These are phyloP conservation scores for Ascomycota sp. DNA, from an alignment of 2,329 filamentous ascomycete genomes.

Conservation along the genomic window DNA sequence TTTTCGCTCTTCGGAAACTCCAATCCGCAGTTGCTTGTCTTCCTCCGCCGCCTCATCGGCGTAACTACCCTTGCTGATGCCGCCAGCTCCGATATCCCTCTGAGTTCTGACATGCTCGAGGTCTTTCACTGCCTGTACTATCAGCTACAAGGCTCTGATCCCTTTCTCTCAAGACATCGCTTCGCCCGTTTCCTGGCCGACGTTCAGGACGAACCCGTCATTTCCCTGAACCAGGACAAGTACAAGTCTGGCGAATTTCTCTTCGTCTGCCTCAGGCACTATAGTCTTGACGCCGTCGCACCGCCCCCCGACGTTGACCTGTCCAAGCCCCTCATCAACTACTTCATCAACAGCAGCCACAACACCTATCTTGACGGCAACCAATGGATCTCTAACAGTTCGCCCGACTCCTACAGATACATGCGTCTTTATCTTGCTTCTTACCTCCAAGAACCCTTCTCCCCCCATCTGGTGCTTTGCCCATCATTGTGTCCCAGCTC, in stretches of 20 bases:
- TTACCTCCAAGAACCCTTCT: no score
- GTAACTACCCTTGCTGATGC: constrained; percentile 9
- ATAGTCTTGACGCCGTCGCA: constrained; percentile 21
- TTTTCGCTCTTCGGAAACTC: constrained; percentile 19
- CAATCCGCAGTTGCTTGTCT: constrained; percentile 10
- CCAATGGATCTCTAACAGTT: constrained; percentile 60
- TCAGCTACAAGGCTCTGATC: constrained; percentile 15
- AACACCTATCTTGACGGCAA: constrained; percentile 85
- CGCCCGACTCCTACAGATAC: constrained; percentile 57
- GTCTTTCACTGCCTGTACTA: constrained; percentile 28
- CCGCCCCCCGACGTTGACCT: constrained; percentile 33
- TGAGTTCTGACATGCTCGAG: constrained; percentile 27
- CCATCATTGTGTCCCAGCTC: background rate
- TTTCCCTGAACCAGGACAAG: constrained; percentile 16
- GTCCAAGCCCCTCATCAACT: constrained; percentile 57
- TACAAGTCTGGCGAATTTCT: constrained; percentile 30
- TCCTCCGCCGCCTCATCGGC: constrained; percentile 14
- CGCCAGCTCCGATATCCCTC: constrained; percentile 4
- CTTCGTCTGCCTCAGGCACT: constrained; percentile 22
- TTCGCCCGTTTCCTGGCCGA: constrained; percentile 28
- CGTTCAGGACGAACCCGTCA: constrained; percentile 23
- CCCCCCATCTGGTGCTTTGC: no score
- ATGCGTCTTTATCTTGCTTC: constrained; percentile 23
- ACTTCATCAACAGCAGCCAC: constrained; percentile 88
- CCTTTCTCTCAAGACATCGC: constrained; percentile 13